These are phyloP conservation scores for Pseudogymnoascus sp. DNA, from an alignment of 2,329 filamentous ascomycete species.

Conservation along the genomic window DNA sequence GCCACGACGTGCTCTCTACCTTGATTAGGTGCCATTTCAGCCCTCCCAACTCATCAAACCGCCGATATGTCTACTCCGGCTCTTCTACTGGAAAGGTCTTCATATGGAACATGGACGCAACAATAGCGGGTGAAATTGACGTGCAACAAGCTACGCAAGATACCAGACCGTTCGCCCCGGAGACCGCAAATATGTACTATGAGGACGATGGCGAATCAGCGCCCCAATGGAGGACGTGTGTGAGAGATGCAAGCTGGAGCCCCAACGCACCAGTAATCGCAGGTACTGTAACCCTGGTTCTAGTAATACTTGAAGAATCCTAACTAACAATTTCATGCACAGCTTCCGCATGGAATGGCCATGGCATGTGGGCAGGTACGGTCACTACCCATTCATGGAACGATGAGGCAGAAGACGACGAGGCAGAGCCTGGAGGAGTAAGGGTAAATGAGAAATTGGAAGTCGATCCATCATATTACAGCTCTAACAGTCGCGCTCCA, in stretches of 20 bases:
- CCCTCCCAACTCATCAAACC: conserved; percentile 75
- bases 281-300: conserved; percentile 14
- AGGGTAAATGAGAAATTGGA: conserved; percentile 33
- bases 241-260: conserved; percentile 66
- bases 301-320: neutral
- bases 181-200: conserved; percentile 18
- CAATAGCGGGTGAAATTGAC: conserved; percentile 67
- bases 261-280: conserved; percentile 58
- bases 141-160: conserved; percentile 62
- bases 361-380: conserved; percentile 54
- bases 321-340: conserved; percentile 12
- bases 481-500: neutral
- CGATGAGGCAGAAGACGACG: conserved; percentile 48
- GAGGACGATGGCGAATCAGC: conserved; percentile 16
- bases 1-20: conserved; percentile 80
- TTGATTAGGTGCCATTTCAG: conserved; percentile 94
- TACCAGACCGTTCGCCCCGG: conserved; percentile 44
- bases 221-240: conserved; percentile 53
- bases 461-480: conserved; percentile 18
- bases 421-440: conserved; percentile 40
- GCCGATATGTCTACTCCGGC: conserved; percentile 86
- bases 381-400: conserved; percentile 62
- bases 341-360: conserved; percentile 65
- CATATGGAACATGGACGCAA: conserved; percentile 90
- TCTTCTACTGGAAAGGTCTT: conserved; percentile 85